These are phyloP conservation scores for Daldinia loculata DNA, from an alignment of 495 filamentous ascomycete genomes.

Conservation along the genomic window DNA sequence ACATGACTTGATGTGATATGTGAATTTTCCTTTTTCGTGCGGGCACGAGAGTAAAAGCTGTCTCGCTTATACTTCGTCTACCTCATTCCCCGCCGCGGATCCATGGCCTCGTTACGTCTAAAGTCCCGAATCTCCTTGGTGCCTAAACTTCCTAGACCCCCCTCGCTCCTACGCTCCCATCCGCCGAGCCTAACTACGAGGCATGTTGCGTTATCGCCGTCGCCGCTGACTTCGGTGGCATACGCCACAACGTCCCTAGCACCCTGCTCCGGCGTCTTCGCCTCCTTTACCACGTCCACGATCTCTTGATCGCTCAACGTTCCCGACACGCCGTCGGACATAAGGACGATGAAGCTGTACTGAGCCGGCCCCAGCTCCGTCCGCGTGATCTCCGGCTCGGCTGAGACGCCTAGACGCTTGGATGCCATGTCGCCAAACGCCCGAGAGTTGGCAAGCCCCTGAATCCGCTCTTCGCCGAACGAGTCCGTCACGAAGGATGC, in stretches of 20 bases:
- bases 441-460: slow-evolving; percentile 90
- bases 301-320: slow-evolving; percentile 89
- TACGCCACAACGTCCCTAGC: slow-evolving; percentile 80
- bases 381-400: slow-evolving; percentile 85
- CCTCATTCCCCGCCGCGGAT: slow-evolving; percentile 75
- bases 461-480: slow-evolving; percentile 96
- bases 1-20: not conserved
- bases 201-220: slow-evolving; percentile 96
- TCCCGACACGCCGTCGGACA: slow-evolving; percentile 87
- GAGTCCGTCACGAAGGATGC: slow-evolving; percentile 90
- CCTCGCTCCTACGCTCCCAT: slow-evolving; percentile 91
- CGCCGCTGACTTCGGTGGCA: slow-evolving; percentile 81
- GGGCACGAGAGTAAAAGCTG: not conserved
- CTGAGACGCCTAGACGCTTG: slow-evolving; percentile 91
- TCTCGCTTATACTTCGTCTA: slow-evolving; percentile 9
- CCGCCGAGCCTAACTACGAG: slow-evolving; percentile 90
- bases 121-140: slow-evolving; percentile 90
- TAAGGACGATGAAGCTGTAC: slow-evolving; percentile 85
- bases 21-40: not conserved
- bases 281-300: slow-evolving; percentile 94
- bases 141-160: slow-evolving; percentile 85
- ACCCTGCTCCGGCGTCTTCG: slow-evolving; percentile 86
- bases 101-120: slow-evolving; percentile 81
- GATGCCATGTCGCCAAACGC: slow-evolving; percentile 90
- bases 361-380: slow-evolving; percentile 80